A percentile compares a stretch with the other conserved stretches of the same genome.
Evolutionary conservation across 306 rosid species (phyloP).

Genomic region (Acacia crassicarpa): DNA sequence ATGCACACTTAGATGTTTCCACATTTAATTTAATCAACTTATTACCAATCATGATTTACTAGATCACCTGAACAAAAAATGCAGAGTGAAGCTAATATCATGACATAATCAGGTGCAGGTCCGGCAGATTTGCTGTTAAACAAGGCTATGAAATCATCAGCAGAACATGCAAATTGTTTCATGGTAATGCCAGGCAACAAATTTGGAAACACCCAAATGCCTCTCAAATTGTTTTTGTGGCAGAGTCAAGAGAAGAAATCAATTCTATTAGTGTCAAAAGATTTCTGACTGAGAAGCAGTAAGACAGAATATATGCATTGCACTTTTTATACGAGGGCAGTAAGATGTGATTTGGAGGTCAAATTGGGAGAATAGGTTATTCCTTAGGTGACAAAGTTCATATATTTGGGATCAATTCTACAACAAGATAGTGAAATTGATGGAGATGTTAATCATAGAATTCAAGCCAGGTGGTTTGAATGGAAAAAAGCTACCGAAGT

Average conservation of each 20-base stretch:
- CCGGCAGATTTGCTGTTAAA: not conserved
- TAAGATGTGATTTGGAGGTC: no score
- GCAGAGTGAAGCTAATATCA: not conserved
- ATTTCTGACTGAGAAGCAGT: no score
- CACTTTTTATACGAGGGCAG: no score
- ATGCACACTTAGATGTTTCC: not conserved
- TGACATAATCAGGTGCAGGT: not conserved
- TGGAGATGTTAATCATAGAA: no score
- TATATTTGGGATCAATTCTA: no score
- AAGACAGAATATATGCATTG: no score
- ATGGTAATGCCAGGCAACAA: not conserved
- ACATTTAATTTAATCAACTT: not conserved
- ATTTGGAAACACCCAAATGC: not conserved
- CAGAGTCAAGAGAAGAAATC: not conserved
- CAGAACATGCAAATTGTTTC: not conserved
- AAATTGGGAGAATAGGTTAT: no score
- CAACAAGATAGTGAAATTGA: no score
- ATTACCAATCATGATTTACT: not conserved
- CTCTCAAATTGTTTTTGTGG: not conserved
- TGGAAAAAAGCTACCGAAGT: no score
- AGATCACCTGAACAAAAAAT: not conserved
- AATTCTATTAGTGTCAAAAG: no score
- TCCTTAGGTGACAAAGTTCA: no score
- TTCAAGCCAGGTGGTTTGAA: no score
- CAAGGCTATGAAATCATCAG: not conserved